A percentile compares a stretch with the other conserved stretches of the same genome.
phyloP scores from a whole-genome alignment of 306 rosid species.

The Spatholobus suberectus region DNA sequence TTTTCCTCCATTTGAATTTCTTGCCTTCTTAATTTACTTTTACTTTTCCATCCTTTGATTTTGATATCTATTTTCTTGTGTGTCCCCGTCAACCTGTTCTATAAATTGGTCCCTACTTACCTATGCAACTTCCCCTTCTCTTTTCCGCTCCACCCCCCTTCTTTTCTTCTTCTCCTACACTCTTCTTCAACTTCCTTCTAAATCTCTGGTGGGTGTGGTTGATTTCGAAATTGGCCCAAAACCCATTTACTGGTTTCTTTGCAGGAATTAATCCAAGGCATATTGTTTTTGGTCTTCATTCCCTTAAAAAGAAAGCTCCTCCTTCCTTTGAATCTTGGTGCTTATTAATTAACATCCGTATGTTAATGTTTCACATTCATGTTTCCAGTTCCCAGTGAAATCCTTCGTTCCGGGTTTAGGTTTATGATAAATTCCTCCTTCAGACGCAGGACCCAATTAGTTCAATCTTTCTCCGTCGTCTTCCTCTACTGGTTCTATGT shows the following conservation, averaged over 20 bases:
- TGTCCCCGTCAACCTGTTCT: slow-evolving; percentile 39
- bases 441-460: slow-evolving; percentile 85
- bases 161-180: too few relatives aligned
- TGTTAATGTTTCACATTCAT: slow-evolving; percentile 62
- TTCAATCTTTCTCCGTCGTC: slow-evolving; percentile 92
- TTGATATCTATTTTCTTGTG: not conserved
- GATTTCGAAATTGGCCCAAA: too few relatives aligned
- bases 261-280: too few relatives aligned
- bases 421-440: slow-evolving; percentile 80
- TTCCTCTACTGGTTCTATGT: slow-evolving; percentile 97
- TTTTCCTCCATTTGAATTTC: not conserved
- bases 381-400: slow-evolving; percentile 87
- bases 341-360: not conserved
- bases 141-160: not conserved
- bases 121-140: slow-evolving; percentile 43
- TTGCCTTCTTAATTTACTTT: not conserved
- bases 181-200: too few relatives aligned
- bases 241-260: too few relatives aligned
- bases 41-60: not conserved
- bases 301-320: too few relatives aligned
- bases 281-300: too few relatives aligned
- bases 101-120: slow-evolving; percentile 51
- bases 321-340: slow-evolving; percentile 37
- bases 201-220: too few relatives aligned
- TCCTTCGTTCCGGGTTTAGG: slow-evolving; percentile 83